Base-by-base conservation (phyloP, 164 flowering plant genomes). In the Vitis rotundifolia region DNA sequence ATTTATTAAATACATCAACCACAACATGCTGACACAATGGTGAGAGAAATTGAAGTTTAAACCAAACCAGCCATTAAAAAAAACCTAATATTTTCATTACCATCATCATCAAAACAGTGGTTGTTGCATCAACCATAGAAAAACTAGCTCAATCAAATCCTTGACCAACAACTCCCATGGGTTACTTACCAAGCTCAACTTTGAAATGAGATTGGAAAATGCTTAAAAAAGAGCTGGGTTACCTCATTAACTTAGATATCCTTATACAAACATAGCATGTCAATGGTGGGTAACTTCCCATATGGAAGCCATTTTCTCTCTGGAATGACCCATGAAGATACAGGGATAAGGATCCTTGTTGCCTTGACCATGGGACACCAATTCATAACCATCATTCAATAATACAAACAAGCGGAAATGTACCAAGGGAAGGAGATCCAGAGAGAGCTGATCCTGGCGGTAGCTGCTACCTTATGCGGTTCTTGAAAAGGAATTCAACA, bases 401-500 rank as follows among this genome's bases (percentile, higher is more conserved):
- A 53, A 53, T n/a, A 53, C n/a, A 53, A 53, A 19, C 59, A n/a
- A 56, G 18, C 59, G 0, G 5, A 56, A 19, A 19, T 22, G 13
- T 18, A 59, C 14, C 10, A 22, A 10, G 37, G 4, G 14, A 44
- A 16, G 19, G 7, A 62, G 65, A 48, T 48, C 51, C 18, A 22
- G 31, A 19, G 11, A 22, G n/a, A 31, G 44, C 44, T 6, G 44
- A 22, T 59, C 44, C 16, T 3, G 51, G 2, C 50, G 44, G 56
- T 67, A 60, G 57, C 22, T 10, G 66, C 65, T 82, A 85, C 75
- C 76, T 56, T 68, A 90, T 87, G 29, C 98, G 85, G 60, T 95
- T 82, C 78, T 88, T 73, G 68, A 86, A 90, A 28, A 88, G 82
- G 76, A 89, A 92, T 11, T 87, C 77, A 50, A 91, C 97, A 53